These are phyloP conservation scores for Artomyces pyxidatus DNA, from an alignment of 768 basidiomycete species.

Conservation along the genomic window DNA sequence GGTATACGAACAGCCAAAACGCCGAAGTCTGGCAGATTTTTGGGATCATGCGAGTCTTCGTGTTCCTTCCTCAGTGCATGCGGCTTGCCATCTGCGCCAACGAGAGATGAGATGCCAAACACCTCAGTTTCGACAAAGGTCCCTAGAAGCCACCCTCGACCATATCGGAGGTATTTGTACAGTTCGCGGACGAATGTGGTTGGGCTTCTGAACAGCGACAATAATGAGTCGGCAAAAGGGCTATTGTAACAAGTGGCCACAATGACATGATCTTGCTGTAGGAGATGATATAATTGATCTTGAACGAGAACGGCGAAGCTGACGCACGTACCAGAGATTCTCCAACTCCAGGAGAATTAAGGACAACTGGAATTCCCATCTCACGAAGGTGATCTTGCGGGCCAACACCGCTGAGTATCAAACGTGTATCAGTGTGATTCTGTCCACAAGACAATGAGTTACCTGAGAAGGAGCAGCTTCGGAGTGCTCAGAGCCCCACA, in stretches of 20 bases:
- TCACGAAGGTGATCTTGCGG: slow-evolving; percentile 28
- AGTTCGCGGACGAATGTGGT: not conserved
- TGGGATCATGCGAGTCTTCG: not conserved
- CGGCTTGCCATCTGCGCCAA: not conserved
- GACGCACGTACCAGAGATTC: slow-evolving; percentile 20
- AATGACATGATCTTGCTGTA: not conserved
- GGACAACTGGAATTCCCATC: slow-evolving; percentile 22
- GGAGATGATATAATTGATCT: not conserved
- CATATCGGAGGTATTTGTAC: not conserved
- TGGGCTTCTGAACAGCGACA: not conserved
- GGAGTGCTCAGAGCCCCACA: slow-evolving; percentile 24
- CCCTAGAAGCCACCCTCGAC: not conserved
- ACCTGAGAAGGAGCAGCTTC: slow-evolving; percentile 32
- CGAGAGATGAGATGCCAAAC: not conserved
- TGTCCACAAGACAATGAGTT: not conserved
- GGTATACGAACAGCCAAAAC: not conserved
- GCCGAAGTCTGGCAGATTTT: not conserved
- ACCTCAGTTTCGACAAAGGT: not conserved
- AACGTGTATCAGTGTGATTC: not conserved
- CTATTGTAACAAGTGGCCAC: not conserved
- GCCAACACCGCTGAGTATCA: slow-evolving; percentile 34
- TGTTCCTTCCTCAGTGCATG: not conserved
- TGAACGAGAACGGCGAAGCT: not conserved
- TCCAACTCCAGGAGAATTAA: slow-evolving; percentile 29
- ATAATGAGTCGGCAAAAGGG: not conserved